Base-by-base conservation (phyloP, 208 protist genomes). In the Crithidia thermophila region DNA sequence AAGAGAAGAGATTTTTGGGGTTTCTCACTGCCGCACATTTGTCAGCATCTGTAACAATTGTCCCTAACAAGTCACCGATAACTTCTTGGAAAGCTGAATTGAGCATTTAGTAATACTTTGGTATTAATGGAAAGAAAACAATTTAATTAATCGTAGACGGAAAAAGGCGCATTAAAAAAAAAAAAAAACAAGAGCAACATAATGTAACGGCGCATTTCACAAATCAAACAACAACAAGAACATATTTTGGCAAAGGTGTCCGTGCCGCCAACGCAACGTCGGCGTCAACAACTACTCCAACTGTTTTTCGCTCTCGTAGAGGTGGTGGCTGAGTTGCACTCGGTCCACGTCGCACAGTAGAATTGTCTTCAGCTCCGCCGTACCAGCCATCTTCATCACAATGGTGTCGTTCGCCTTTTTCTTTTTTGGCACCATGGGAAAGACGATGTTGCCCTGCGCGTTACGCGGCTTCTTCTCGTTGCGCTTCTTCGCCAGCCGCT, bases 241-340 rank as follows among this genome's bases (percentile, higher is more conserved):
- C 4, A 6, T n/a, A n/a, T 47, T 9, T 47, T n/a, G n/a, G n/a
- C n/a, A n/a, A n/a, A n/a, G n/a, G n/a, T n/a, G n/a, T n/a, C n/a
- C n/a, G n/a, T n/a, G n/a, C n/a, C n/a, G n/a, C n/a, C n/a, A n/a
- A n/a, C n/a, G n/a, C n/a, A 28, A 1, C 4, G 27, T 23, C 9
- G 28, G 3, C 16, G 20, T 27, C 16, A 62, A 34, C 27, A 9
- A 28, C 40, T 6, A 75, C 59, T 47, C 36, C 31, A 86, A 34
- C 37, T 73, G 58, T 36, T 78, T 84, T 49, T 84, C 79, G 31
- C 39, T 58, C 20, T 85, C 79, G 64, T 84, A 83, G n/a, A 93
- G 69, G 67, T 95, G 90, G 31, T 81, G 84, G 53, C 90, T 95
- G 11, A 95, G 61, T 0, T 50, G 51, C 10, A 95, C 67, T 30